phyloP scores from a whole-genome alignment of 352 stramenopile species.

The Phytophthora vignae region DNA sequence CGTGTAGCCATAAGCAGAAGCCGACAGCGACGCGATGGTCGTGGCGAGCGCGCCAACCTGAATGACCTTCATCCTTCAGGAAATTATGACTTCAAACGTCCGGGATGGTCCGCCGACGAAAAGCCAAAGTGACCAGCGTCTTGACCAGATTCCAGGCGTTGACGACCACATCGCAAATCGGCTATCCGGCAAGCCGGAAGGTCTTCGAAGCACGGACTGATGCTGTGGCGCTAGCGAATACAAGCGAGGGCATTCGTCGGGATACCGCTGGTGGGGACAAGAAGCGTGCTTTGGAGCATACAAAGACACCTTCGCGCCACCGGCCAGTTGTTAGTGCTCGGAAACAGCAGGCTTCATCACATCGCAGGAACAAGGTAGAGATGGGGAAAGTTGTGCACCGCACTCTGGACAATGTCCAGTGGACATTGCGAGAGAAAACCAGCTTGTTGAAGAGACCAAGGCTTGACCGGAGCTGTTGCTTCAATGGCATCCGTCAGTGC shows the following conservation, averaged over 20 bases:
- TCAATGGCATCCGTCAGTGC: too few species aligned
- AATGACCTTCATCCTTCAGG: conserved; percentile 32
- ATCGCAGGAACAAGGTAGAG: conserved; percentile 25
- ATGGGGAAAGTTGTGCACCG: conserved; percentile 26
- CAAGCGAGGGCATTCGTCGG: conserved; percentile 13
- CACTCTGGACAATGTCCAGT: background rate
- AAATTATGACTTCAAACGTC: background rate
- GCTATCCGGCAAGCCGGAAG: conserved; percentile 27
- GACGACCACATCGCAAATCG: conserved; percentile 8
- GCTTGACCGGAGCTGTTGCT: too few species aligned
- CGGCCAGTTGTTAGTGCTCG: conserved; percentile 18
- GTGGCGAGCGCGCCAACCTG: conserved; percentile 16
- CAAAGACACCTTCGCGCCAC: conserved; percentile 21
- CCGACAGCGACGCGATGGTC: conserved; percentile 17
- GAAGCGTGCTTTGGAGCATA: background rate
- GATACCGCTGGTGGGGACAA: conserved; percentile 26
- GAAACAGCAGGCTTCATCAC: conserved; percentile 35
- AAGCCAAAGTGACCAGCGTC: conserved; percentile 29
- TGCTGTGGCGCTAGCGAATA: conserved; percentile 25
- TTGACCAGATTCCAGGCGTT: conserved; percentile 4
- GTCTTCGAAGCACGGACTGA: background rate
- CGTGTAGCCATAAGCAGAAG: conserved; percentile 23
- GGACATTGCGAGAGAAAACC: too few species aligned
- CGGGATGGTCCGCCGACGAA: conserved; percentile 4
- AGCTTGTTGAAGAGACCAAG: too few species aligned